phyloP scores from a whole-genome alignment of 1,284 basidiomycete genomes.

The Naganishia albida region DNA sequence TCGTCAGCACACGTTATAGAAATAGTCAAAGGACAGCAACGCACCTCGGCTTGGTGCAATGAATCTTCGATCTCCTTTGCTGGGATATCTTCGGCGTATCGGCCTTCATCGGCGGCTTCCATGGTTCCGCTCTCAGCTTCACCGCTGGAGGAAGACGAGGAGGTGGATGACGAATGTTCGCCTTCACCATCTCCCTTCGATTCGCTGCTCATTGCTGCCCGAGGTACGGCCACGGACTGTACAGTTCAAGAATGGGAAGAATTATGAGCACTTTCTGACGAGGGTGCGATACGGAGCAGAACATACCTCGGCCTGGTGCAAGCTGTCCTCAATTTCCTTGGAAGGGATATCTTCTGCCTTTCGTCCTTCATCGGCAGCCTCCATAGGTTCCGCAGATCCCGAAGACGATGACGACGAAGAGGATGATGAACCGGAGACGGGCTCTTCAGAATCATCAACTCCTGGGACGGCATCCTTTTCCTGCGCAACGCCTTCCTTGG shows the following conservation, averaged over 20 bases:
- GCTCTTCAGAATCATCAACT: conserved; percentile 20
- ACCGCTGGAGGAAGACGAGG: conserved; percentile 16
- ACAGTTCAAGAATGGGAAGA: not conserved
- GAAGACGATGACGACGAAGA: conserved; percentile 22
- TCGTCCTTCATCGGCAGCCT: conserved; percentile 31
- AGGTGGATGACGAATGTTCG: not conserved
- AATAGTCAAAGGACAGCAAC: conserved; percentile 2
- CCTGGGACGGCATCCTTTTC: conserved; percentile 26
- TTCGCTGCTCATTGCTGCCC: conserved; percentile 33
- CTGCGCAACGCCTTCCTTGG: conserved; percentile 13
- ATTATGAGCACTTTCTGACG: not conserved
- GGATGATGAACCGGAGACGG: conserved; percentile 22
- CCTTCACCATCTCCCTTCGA: conserved; percentile 16
- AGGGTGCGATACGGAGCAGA: not conserved
- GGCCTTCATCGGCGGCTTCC: conserved; percentile 31
- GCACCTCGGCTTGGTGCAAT: conserved; percentile 39
- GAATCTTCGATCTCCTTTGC: conserved; percentile 27
- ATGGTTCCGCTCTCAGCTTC: conserved; percentile 5
- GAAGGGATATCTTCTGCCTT: conserved; percentile 28
- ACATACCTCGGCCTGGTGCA: conserved; percentile 40
- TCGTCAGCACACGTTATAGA: not conserved
- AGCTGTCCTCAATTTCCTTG: conserved; percentile 25
- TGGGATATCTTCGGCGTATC: conserved; percentile 30
- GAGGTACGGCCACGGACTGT: conserved; percentile 33
- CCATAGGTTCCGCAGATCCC: conserved; percentile 14